Base-by-base conservation (phyloP, 2,329 filamentous ascomycete genomes). In the Alternaria sp. region DNA sequence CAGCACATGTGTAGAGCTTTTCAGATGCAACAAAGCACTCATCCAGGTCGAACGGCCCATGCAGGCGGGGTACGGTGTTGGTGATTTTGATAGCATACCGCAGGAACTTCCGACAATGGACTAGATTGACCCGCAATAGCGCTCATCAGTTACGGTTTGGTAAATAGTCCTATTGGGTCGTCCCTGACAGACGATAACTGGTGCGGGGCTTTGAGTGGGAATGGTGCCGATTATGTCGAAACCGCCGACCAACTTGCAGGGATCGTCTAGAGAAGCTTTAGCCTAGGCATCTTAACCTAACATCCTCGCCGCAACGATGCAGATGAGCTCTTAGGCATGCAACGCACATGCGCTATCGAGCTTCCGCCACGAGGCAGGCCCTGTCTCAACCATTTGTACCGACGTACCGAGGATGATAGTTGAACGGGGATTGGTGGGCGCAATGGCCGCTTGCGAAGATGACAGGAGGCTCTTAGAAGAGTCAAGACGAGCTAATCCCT, bases 251-350 rank as follows among this genome's bases (percentile, higher is more conserved):
- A 52, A 58, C 12, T 36, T 45, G 60, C 72, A 67, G 62, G 66
- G 66, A 40, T 62, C 41, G 52, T 34, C 25, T n/a, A 25, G 41
- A 65, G 46, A 70, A 74, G 67, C 71, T 67, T 74, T 64, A 46
- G 46, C 67, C 60, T 68, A 63, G 52, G 60, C 51, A 41, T 27
- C 59, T 69, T 59, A 49, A 55, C 51, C 41, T 61, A 59, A 66
- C 64, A 63, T 48, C 41, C 56, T 66, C 62, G 41, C 65, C 48
- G 34, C 52, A 62, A 52, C 59, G n/a, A 41, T 59, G 59, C 66
- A 60, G 36, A 41, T 45, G 53, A 28, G 46, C 34, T 48, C 55
- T 52, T 54, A 49, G 40, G 32, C 41, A 44, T 63, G 22, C 20
- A 41, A 49, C 48, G 49, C 50, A 62, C 50, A 64, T 61, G 66